Percentiles rank a stretch among this genome's conserved stretches.
phyloP scores from a whole-genome alignment of 768 basidiomycete genomes.

The Trametes coccinea region DNA sequence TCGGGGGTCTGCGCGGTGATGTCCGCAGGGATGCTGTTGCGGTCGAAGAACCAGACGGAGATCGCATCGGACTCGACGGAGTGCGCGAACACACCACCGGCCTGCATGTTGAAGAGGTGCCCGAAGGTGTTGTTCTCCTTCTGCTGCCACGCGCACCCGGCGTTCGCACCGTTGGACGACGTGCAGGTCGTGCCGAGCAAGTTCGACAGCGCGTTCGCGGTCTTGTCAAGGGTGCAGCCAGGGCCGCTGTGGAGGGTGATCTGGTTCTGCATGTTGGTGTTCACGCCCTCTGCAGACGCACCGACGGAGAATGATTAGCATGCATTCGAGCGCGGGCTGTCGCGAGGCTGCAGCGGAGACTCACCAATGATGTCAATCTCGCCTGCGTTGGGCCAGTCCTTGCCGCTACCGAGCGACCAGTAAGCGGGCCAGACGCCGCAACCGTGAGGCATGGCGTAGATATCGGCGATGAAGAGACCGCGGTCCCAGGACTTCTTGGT shows the following conservation, averaged over 20 bases:
- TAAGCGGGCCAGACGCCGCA: conserved; percentile 66
- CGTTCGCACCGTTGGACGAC: conserved; percentile 33
- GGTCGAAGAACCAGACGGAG: conserved; percentile 48
- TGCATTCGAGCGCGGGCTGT: neutral
- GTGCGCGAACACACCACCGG: conserved; percentile 49
- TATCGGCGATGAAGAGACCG: conserved; percentile 79
- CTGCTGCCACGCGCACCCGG: conserved; percentile 45
- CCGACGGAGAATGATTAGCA: neutral
- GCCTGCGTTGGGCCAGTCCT: conserved; percentile 31
- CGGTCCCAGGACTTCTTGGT: conserved; percentile 59
- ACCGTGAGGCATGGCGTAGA: conserved; percentile 69
- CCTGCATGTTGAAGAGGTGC: conserved; percentile 41
- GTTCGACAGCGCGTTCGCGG: conserved; percentile 31
- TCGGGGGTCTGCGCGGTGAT: conserved; percentile 37
- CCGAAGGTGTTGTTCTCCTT: conserved; percentile 39
- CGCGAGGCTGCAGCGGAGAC: neutral
- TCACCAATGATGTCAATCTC: conserved; percentile 34
- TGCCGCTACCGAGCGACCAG: conserved; percentile 38
- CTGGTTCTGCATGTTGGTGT: conserved; percentile 41
- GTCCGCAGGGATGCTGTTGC: conserved; percentile 39
- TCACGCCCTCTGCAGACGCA: conserved; percentile 41
- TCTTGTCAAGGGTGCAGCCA: conserved; percentile 39
- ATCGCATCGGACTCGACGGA: conserved; percentile 42
- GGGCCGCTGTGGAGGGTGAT: conserved; percentile 43
- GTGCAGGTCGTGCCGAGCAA: conserved; percentile 35